Conservation (phyloP, 1,139 yeast species). For the Hansenula sp. region DNA sequence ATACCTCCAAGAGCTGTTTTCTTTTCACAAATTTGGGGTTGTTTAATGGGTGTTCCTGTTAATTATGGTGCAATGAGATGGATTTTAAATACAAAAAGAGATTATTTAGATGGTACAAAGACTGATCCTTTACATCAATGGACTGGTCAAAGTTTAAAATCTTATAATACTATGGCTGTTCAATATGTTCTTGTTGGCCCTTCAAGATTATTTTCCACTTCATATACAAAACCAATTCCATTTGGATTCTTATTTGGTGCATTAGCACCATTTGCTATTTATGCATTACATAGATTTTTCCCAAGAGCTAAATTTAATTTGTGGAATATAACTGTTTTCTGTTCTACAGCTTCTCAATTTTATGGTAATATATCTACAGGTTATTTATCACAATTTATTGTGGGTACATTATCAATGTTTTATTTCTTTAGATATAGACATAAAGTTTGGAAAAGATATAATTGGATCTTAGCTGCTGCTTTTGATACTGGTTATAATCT, state of each 20-base stretch:
- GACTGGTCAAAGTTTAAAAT: conserved; percentile 43
- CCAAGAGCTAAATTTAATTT: conserved; percentile 27
- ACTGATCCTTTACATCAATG: conserved; percentile 46
- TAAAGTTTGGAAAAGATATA: conserved; percentile 37
- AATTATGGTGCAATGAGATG: conserved; percentile 43
- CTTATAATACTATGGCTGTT: conserved; percentile 42
- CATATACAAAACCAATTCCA: conserved; percentile 37
- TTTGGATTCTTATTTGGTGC: conserved; percentile 41
- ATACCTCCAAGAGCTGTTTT: conserved; percentile 44
- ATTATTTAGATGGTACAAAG: conserved; percentile 34
- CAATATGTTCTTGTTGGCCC: conserved; percentile 50
- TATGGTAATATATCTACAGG: conserved; percentile 51
- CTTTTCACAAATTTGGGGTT: conserved; percentile 46
- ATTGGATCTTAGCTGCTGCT: conserved; percentile 45
- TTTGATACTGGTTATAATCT: conserved; percentile 46
- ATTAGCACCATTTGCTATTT: conserved; percentile 33
- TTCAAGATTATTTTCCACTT: conserved; percentile 29
- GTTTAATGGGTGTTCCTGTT: conserved; percentile 45
- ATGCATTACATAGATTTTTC: conserved; percentile 24
- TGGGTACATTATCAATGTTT: conserved; percentile 44
- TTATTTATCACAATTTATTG: conserved; percentile 39
- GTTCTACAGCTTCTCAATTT: conserved; percentile 42
- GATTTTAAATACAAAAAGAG: conserved; percentile 37
- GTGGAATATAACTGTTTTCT: conserved; percentile 47
- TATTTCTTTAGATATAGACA: conserved; percentile 37